These are phyloP conservation scores for Pharus latifolius DNA, from an alignment of 176 grass and related monocot species.

Conservation along the genomic window DNA sequence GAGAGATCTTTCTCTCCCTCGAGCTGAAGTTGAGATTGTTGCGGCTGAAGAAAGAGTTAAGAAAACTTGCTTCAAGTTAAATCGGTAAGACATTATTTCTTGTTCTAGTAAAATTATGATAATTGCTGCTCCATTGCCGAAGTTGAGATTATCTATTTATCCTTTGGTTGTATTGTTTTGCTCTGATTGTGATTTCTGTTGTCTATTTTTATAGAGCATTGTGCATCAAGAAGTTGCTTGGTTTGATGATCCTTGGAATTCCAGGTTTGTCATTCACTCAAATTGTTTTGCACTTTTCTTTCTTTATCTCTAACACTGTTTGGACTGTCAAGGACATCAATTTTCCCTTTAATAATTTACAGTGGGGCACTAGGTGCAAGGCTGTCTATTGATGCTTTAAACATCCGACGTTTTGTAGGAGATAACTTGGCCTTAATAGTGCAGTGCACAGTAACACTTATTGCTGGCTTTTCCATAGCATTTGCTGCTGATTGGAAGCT, in stretches of 20 bases:
- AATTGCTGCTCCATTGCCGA: no score
- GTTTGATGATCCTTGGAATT: slow-evolving; percentile 78
- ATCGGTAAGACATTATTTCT: no score
- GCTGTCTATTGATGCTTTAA: slow-evolving; percentile 49
- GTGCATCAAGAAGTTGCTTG: slow-evolving; percentile 69
- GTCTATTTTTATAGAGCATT: no score
- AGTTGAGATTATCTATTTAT: no score
- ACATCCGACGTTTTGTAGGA: slow-evolving; percentile 46
- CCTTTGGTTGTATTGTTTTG: no score
- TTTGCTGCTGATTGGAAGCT: slow-evolving; percentile 57
- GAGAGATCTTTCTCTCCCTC: no score
- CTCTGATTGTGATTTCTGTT: no score
- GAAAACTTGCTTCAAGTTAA: no score
- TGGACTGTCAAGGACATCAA: slow-evolving; percentile 2
- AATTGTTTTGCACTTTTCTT: not conserved
- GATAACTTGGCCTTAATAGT: slow-evolving; percentile 58
- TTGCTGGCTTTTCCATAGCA: slow-evolving; percentile 46
- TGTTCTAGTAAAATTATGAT: no score
- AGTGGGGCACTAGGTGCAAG: slow-evolving; percentile 55
- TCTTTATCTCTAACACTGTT: slow-evolving; percentile 7
- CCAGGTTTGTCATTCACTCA: slow-evolving; percentile 55
- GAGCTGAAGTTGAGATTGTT: no score
- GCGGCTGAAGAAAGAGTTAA: no score
- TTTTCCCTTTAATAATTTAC: slow-evolving; percentile 14
- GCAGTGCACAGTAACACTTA: slow-evolving; percentile 32